Evolutionary conservation across 768 basidiomycete species (phyloP).

Genomic region (Mycena olivaceomarginata): DNA sequence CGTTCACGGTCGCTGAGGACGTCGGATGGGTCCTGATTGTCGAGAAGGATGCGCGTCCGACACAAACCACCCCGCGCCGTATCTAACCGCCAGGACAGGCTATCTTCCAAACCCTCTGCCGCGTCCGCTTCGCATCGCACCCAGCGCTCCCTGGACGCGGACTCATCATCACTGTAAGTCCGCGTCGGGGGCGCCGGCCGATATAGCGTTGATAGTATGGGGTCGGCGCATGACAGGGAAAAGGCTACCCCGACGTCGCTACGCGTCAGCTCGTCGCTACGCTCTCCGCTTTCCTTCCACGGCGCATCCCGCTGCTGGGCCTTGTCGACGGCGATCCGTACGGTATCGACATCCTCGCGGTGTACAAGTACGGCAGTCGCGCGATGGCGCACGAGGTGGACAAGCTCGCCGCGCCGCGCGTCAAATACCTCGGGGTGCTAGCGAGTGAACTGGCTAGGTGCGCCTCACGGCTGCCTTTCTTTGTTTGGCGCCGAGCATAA

Average conservation of each 20-base stretch:
- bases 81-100: constrained; percentile 72
- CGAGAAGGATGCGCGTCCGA: constrained; percentile 90
- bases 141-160: constrained; percentile 76
- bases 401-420: constrained; percentile 78
- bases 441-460: constrained; percentile 81
- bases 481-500: not conserved
- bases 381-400: constrained; percentile 82
- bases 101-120: constrained; percentile 92
- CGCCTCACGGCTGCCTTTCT: constrained; percentile 35
- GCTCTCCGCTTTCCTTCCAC: constrained; percentile 79
- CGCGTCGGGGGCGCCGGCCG: too few relatives aligned
- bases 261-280: constrained; percentile 90
- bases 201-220: not conserved
- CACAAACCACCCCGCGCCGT: not conserved
- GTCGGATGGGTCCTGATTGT: constrained; percentile 90
- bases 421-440: constrained; percentile 90
- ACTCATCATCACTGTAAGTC: constrained; percentile 83
- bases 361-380: constrained; percentile 89
- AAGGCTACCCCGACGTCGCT: constrained; percentile 96
- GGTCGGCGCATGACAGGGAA: constrained; percentile 78
- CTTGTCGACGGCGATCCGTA: constrained; percentile 95
- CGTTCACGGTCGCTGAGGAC: constrained; percentile 72
- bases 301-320: constrained; percentile 82
- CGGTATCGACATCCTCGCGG: constrained; percentile 93
- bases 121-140: constrained; percentile 70